Evolutionary conservation across 2,329 filamentous ascomycete species (phyloP).

Genomic region (Coniella vitis): DNA sequence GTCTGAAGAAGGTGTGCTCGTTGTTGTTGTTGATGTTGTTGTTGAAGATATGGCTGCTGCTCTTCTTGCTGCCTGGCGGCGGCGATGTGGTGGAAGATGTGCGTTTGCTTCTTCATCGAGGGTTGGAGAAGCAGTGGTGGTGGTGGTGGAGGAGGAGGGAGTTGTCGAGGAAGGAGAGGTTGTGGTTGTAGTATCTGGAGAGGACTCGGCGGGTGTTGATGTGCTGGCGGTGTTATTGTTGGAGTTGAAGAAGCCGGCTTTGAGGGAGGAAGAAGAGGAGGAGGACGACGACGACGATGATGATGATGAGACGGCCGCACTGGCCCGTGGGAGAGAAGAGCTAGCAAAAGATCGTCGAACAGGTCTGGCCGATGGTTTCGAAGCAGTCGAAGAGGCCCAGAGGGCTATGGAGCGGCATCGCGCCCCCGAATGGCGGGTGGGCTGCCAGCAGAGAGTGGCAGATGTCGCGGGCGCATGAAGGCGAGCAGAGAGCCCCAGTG

Average conservation of each 20-base stretch:
- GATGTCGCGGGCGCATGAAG: neutral
- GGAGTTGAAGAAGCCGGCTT: constrained; percentile 29
- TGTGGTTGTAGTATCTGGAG: neutral
- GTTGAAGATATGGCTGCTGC: constrained; percentile 15
- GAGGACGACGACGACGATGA: constrained; percentile 7
- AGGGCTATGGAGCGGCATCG: neutral
- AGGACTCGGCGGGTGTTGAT: no score
- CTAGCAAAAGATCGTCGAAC: constrained; percentile 18
- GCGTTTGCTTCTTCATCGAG: neutral
- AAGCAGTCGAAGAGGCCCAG: neutral
- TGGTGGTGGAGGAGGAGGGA: neutral
- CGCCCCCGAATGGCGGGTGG: constrained; percentile 17
- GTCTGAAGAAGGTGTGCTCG: neutral
- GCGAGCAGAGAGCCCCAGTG: constrained; percentile 9
- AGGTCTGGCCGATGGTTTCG: constrained; percentile 3
- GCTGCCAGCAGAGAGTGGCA: constrained; percentile 23
- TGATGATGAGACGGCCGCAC: constrained; percentile 6
- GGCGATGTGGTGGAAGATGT: constrained; percentile 22
- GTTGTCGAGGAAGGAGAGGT: constrained; percentile 4
- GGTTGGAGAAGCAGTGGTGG: neutral
- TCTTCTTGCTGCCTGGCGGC: constrained; percentile 22
- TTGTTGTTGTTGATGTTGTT: constrained; percentile 1
- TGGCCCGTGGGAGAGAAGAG: constrained; percentile 16
- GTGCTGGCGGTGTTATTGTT: constrained; percentile 17
- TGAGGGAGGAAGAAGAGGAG: constrained; percentile 20